Base-by-base conservation (phyloP, 352 stramenopile genomes). In the Peronospora farinosa region DNA sequence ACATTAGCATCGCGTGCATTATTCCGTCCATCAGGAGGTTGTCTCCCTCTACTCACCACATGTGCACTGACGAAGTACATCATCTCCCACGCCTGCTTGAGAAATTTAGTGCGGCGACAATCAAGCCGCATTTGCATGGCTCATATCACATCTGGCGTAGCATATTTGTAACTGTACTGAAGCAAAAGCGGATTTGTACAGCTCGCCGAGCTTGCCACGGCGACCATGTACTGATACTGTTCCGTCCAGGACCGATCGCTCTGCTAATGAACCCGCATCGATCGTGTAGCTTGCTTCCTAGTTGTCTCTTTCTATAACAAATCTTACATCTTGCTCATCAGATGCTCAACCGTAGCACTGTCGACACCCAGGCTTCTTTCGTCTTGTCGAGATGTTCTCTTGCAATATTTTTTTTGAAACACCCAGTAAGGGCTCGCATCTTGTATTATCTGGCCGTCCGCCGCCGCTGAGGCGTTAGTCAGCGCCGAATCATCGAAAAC, bases 251-350 rank as follows among this genome's bases (percentile, higher is more conserved):
- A 23, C 12, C 45, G 11, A 12, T 43, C 32, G 1, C 0, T 43
- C 19, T 8, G 19, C 33, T 44, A 43, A 17, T 5, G 5, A 7
- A 11, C 25, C 33, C 8, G 17, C 45, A 43, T 51, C 33, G 43
- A 17, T 13, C 19, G 13, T 6, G 45, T 51, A 10, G 45, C 45
- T 43, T 43, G 32, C 9, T 51, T 33, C 19, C 42, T 33, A 13
- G 32, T 51, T 2, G 33, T 43, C 12, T 51, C 21, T 10, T 25
- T 43, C n/a, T n/a, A n/a, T n/a, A n/a, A n/a, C n/a, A n/a, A n/a
- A 7, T 35, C 45, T 13, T 43, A 43, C 33, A 51, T 42, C 35
- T 25, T 36, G 13, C 43, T 43, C 44, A 51, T 42, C 1, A 51
- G 25, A 17, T 43, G 21, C 9, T 43, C 35, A 7, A 43, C 19